A percentile compares a stretch with the other conserved stretches of the same genome.
These are phyloP conservation scores for Yarrowia sp. DNA, from an alignment of 805 yeast species.

Conservation along the genomic window DNA sequence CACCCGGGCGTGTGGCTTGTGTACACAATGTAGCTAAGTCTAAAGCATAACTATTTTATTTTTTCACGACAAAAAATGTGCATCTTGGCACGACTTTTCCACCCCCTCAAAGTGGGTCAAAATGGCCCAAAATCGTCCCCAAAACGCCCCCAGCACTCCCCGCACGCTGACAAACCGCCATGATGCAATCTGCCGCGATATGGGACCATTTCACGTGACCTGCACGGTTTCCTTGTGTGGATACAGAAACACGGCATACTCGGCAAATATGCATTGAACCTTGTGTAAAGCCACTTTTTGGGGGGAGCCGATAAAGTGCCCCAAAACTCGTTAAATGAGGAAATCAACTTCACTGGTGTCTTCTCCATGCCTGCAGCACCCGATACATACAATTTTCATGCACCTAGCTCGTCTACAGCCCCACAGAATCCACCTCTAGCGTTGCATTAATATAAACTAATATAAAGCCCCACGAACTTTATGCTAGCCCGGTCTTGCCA, in stretches of 20 bases:
- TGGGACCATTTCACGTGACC: constrained; percentile 36
- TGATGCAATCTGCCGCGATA: constrained; percentile 32
- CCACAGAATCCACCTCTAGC: neutral
- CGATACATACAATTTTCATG: neutral
- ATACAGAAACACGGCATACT: constrained; percentile 8
- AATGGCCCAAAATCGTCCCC: neutral
- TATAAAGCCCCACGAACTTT: constrained; percentile 16
- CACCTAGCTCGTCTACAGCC: neutral
- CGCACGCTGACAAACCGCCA: neutral
- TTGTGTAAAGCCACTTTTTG: constrained; percentile 2
- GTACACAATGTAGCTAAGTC: neutral
- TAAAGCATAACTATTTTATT: neutral
- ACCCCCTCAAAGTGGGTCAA: neutral
- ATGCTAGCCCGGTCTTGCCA: constrained; percentile 3
- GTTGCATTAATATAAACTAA: neutral
- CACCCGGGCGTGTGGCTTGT: constrained; percentile 26
- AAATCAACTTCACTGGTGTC: too few relatives aligned
- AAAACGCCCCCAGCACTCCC: neutral
- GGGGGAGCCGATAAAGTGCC: too few relatives aligned
- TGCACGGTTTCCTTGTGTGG: constrained; percentile 8
- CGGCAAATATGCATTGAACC: constrained; percentile 8
- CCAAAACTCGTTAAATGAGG: too few relatives aligned
- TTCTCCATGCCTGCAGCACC: neutral
- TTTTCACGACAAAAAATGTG: too few relatives aligned
- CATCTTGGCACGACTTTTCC: too few relatives aligned